Evolutionary conservation across 2,329 filamentous ascomycete genomes (phyloP), one percentile per base, ranked within the genome.

Genomic region (Monosporascus sp.): DNA sequence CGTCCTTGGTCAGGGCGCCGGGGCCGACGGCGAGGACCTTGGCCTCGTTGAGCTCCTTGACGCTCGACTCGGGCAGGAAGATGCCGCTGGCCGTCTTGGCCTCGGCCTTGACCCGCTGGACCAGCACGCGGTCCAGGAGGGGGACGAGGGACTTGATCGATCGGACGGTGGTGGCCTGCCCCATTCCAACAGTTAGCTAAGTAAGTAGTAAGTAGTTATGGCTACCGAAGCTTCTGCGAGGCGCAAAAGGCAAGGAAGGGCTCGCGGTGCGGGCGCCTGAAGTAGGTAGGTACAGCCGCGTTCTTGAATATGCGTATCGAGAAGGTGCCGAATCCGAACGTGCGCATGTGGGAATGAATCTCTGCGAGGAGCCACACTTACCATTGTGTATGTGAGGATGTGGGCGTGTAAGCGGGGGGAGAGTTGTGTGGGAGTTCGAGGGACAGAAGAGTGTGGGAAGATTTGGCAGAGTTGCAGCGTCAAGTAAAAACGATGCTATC

Each of bases 11-110:
- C 56, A 96, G 68, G 16, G 81, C 86, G 59, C 94, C 94, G 54
- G 94, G 94, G 52, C 94, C 94, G 59, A 99, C 93, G 59, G 94
- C 94, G 57, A 99, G 80, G 52, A 99, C 94, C 77, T 91, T 92
- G 67, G 90, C 94, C 82, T 97, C 93, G 77, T 97, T 97, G 72
- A 97, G 84, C 76, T 99, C 94, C 84, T 99, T 96, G 71, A 97
- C 91, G 69, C 88, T 90, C 58, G 87, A 92, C 81, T 99, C 94
- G 65, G 94, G 94, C 62, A 99, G 89, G 83, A 95, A 97, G 82
- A 99, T 96, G 69, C 94, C 94, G 69, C 87, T 87, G 66, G 94
- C 91, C 49, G 94, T 99, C 84, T 97, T 97, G 71, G 91, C 76
- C 78, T 97, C 93, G 69, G 93, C 90, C 82, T 97, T 97, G 79